Base-by-base conservation (phyloP, 2,329 filamentous ascomycete genomes). In the Microcyclosporella mali region DNA sequence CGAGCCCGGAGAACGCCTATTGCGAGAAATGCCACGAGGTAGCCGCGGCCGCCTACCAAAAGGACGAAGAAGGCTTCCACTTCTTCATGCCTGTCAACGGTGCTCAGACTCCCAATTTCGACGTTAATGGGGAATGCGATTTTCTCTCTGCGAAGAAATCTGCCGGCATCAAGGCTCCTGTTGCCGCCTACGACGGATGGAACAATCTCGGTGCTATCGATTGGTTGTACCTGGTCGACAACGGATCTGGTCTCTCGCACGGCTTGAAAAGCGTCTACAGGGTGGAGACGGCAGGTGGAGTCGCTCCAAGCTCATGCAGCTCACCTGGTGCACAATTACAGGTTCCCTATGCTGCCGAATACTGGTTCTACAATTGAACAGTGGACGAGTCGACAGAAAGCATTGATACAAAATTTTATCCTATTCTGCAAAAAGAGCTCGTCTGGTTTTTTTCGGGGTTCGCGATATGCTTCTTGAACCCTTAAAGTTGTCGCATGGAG, bases 81-180 rank as follows among this genome's bases (percentile, higher is more conserved):
- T 84, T 71, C 73, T 87, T 87, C 70, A 41, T 50, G 25, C 46
- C 45, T 7, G 21, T 47, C 46, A 74, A 74, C 62, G 47, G 49
- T 35, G 50, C 57, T 33, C 65, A 72, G 49, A 63, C 68, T 0
- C 83, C 84, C 1, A 78, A 71, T 10, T 87, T 86, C 59, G 70
- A 77, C 45, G 68, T 85, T 29, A 58, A 64, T 38, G 60, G 63
- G 30, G 56, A 59, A 67, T 53, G 60, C 69, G 57, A 11, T 49
- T 60, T 72, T 51, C 68, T 67, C 45, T 68, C 65, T 50, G 68
- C 58, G 41, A 72, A 71, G 60, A 79, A 79, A 64, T 49, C 69
- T 31, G 70, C 65, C 25, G 61, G 56, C 28, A 69, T 77, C 31
- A 56, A 69, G 27, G 79, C 82, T 0, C 82, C 83, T 1, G 36